Evolutionary conservation across 345 rosid species (phyloP).

Genomic region (Passiflora organensis): DNA sequence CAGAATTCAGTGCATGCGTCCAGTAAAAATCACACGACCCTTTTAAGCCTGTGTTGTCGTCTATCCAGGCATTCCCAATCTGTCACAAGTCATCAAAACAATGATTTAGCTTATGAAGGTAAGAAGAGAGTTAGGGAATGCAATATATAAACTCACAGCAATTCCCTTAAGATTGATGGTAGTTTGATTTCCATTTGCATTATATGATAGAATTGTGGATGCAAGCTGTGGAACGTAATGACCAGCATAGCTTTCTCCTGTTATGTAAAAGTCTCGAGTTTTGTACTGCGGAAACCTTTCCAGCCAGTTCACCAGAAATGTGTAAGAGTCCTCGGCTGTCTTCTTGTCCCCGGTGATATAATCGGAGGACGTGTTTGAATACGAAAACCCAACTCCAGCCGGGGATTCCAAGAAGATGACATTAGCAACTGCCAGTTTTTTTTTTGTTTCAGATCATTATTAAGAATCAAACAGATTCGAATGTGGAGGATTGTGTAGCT

Average conservation of each 20-base stretch:
- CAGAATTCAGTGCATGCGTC: slow-evolving; percentile 48
- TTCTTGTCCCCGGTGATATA: slow-evolving; percentile 34
- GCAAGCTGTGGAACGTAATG: slow-evolving; percentile 51
- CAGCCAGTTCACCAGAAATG: slow-evolving; percentile 42
- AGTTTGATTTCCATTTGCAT: slow-evolving; percentile 22
- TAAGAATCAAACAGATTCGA: neutral
- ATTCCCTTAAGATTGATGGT: slow-evolving; percentile 48
- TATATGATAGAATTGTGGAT: slow-evolving; percentile 23
- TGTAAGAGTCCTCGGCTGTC: slow-evolving; percentile 39
- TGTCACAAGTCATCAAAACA: slow-evolving; percentile 6
- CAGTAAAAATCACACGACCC: slow-evolving; percentile 40
- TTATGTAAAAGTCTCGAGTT: slow-evolving; percentile 26
- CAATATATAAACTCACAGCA: slow-evolving; percentile 34
- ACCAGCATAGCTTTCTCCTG: slow-evolving; percentile 53
- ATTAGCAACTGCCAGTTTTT: slow-evolving; percentile 30
- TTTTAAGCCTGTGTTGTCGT: slow-evolving; percentile 8
- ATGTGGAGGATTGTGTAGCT: no score
- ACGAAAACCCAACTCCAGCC: slow-evolving; percentile 46
- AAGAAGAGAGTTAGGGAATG: neutral
- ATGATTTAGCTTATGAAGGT: neutral
- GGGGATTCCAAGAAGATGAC: slow-evolving; percentile 52
- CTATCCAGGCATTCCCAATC: slow-evolving; percentile 53
- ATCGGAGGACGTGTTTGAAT: slow-evolving; percentile 43
- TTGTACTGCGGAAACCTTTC: slow-evolving; percentile 41
- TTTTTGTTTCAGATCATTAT: neutral